Evolutionary conservation across 2,329 filamentous ascomycete genomes (phyloP).

Genomic region (Endoconidiophora laricicola): DNA sequence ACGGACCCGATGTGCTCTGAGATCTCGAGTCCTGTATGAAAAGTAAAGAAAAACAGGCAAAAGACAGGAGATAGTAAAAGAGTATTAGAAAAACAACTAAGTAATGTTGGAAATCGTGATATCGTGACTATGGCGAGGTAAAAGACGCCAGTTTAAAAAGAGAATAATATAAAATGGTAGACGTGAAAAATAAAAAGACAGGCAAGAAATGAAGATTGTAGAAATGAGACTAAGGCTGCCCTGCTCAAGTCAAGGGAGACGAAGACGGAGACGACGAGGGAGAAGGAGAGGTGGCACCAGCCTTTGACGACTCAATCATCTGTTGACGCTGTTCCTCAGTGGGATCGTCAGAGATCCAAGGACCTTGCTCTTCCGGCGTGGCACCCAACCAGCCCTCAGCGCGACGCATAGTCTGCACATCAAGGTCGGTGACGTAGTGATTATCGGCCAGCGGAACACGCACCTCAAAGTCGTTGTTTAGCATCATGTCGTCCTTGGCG

Average conservation of each 20-base stretch:
- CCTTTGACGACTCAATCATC: slow-evolving; percentile 18
- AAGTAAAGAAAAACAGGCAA: too few relatives aligned
- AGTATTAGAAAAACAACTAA: not conserved
- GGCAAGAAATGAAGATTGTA: not conserved
- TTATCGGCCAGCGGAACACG: slow-evolving; percentile 64
- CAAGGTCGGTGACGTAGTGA: slow-evolving; percentile 79
- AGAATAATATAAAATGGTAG: not conserved
- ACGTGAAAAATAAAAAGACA: not conserved
- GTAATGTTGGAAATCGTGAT: not conserved
- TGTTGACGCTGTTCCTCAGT: slow-evolving; percentile 43
- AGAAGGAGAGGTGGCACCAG: too few relatives aligned
- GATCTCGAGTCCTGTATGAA: too few relatives aligned
- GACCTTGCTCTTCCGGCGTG: slow-evolving; percentile 73
- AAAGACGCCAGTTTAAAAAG: not conserved
- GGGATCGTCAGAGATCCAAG: slow-evolving; percentile 62
- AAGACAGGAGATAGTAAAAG: slow-evolving; percentile 3
- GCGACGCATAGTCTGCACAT: slow-evolving; percentile 74
- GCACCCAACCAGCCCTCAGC: slow-evolving; percentile 71
- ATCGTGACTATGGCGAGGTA: not conserved
- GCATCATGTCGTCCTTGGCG: slow-evolving; percentile 98
- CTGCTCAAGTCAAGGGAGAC: too few relatives aligned
- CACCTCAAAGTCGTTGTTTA: slow-evolving; percentile 86
- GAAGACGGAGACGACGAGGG: too few relatives aligned
- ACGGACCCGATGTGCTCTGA: too few relatives aligned
- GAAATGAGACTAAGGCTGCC: not conserved